phyloP scores from a whole-genome alignment of 2,329 filamentous ascomycete genomes.

The Arthroderma sp. region DNA sequence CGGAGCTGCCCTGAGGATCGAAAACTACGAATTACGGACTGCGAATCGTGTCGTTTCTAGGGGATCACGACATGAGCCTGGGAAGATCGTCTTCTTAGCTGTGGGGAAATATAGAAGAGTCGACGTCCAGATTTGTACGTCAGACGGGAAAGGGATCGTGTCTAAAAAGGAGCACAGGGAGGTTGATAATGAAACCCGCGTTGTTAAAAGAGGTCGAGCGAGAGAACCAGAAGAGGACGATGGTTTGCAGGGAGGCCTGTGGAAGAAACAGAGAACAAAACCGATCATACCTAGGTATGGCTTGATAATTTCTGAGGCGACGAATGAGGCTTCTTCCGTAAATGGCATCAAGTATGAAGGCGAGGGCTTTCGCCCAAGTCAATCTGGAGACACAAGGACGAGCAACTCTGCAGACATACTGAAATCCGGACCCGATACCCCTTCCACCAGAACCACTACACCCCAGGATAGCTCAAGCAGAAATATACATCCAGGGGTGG shows the following conservation, averaged over 20 bases:
- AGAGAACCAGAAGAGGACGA: not conserved
- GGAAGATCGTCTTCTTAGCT: constrained; percentile 18
- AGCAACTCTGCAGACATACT: not conserved
- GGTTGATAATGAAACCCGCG: not conserved
- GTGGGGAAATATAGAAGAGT: constrained; percentile 17
- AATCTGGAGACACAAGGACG: not conserved
- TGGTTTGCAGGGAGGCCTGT: not conserved
- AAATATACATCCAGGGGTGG: not conserved
- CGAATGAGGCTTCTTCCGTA: not conserved
- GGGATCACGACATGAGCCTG: not conserved
- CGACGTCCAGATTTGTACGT: not conserved
- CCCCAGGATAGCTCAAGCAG: not conserved
- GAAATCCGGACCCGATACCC: not conserved
- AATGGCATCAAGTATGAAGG: not conserved
- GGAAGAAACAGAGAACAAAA: not conserved
- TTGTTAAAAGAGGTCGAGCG: not conserved
- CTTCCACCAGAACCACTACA: no score
- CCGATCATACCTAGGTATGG: not conserved
- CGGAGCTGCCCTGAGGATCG: constrained; percentile 17
- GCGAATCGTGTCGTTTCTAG: constrained; percentile 6
- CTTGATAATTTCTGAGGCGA: not conserved
- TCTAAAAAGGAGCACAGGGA: not conserved
- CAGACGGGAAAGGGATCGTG: not conserved
- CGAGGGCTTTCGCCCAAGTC: not conserved
- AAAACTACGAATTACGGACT: constrained; percentile 17